A percentile compares a stretch with the other conserved stretches of the same genome.
Evolutionary conservation across 768 basidiomycete species (phyloP).

Genomic region (Xerocomellus chrysenteron): DNA sequence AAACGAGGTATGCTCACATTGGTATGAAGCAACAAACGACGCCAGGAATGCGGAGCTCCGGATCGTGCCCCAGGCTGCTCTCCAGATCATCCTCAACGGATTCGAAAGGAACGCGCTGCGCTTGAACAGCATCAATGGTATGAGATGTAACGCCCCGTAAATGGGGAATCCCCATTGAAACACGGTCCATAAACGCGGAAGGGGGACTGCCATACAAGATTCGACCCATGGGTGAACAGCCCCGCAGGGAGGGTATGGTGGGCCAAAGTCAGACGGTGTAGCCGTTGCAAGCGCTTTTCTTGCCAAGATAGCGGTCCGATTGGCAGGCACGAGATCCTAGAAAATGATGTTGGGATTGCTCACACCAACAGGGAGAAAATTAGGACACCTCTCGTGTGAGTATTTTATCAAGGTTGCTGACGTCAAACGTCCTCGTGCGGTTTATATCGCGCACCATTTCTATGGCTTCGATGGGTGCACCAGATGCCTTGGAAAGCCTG

Average conservation of each 20-base stretch:
- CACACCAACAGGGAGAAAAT: neutral
- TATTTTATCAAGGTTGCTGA: slow-evolving; percentile 56
- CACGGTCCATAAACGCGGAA: slow-evolving; percentile 69
- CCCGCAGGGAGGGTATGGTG: slow-evolving; percentile 58
- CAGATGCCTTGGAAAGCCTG: slow-evolving; percentile 73
- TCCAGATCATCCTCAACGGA: slow-evolving; percentile 64
- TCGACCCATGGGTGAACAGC: slow-evolving; percentile 76
- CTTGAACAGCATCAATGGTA: slow-evolving; percentile 85
- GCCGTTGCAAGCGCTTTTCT: slow-evolving; percentile 39
- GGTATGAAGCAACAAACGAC: slow-evolving; percentile 77
- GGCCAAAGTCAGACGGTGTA: slow-evolving; percentile 44
- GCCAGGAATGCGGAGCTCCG: slow-evolving; percentile 88
- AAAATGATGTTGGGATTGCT: slow-evolving; percentile 4
- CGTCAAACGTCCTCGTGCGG: slow-evolving; percentile 53
- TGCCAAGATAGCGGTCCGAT: slow-evolving; percentile 47
- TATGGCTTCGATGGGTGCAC: slow-evolving; percentile 58
- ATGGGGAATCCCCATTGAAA: slow-evolving; percentile 81
- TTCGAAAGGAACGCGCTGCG: slow-evolving; percentile 60
- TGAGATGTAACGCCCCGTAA: slow-evolving; percentile 87
- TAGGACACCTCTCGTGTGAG: slow-evolving; percentile 46
- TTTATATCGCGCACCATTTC: slow-evolving; percentile 62
- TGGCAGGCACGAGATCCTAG: slow-evolving; percentile 55
- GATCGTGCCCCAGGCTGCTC: slow-evolving; percentile 67
- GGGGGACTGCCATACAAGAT: slow-evolving; percentile 46
- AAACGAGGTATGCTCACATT: slow-evolving; percentile 48